Conservation (phyloP, 2,329 filamentous ascomycete species). For the Gaeumannomyces sp. region DNA sequence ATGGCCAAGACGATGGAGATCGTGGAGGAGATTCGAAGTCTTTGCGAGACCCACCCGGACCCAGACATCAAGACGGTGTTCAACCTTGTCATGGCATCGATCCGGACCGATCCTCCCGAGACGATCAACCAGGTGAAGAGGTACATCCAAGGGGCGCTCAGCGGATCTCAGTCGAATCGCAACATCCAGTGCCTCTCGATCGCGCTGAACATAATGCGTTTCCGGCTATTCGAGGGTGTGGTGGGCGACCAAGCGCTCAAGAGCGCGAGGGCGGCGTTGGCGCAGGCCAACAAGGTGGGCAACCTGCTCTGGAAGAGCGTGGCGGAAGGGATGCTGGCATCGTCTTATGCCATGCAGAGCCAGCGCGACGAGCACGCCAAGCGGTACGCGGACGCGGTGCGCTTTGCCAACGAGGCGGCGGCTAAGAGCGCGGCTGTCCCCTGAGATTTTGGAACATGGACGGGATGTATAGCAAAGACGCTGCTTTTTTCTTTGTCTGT, state of each 20-base stretch:
- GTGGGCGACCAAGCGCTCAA: constrained; percentile 76
- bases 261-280: constrained; percentile 62
- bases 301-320: constrained; percentile 76
- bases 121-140: constrained; percentile 74
- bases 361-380: constrained; percentile 4
- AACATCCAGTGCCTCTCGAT: constrained; percentile 81
- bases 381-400: constrained; percentile 3
- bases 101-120: constrained; percentile 53
- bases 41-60: constrained; percentile 65
- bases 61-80: constrained; percentile 72
- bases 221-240: constrained; percentile 73
- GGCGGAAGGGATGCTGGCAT: constrained; percentile 69
- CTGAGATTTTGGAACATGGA: background rate
- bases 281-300: constrained; percentile 62
- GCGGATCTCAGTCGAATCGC: constrained; percentile 58
- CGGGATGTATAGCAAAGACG: background rate
- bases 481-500: background rate
- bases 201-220: constrained; percentile 78
- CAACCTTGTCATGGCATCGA: constrained; percentile 66
- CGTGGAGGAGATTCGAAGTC: constrained; percentile 58
- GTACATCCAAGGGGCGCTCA: constrained; percentile 67
- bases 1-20: constrained; percentile 53
- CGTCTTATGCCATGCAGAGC: constrained; percentile 68
- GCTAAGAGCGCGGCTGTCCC: constrained; percentile 7
- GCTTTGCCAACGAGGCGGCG: constrained; percentile 33